Percentiles rank a stretch among this genome's conserved stretches.
These are phyloP conservation scores for Aureobasidium melanogenum DNA, from an alignment of 2,329 filamentous ascomycete species.

Conservation along the genomic window DNA sequence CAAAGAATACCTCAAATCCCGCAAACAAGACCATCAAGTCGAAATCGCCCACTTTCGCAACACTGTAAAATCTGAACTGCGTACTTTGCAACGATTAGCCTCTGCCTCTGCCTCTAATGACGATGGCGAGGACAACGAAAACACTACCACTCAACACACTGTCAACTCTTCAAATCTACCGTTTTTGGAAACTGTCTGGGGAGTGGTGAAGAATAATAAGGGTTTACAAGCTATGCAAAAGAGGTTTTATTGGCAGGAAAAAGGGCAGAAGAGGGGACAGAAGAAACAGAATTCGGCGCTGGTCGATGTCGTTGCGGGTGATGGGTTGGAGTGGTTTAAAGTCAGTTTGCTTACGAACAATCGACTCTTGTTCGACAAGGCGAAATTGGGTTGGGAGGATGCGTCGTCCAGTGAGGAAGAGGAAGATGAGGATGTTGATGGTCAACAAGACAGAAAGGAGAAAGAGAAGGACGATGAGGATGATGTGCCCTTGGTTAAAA, in stretches of 20 bases:
- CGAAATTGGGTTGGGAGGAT: slow-evolving; percentile 56
- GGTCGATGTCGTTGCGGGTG: slow-evolving; percentile 56
- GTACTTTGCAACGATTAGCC: slow-evolving; percentile 24
- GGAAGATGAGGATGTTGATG: slow-evolving; percentile 32
- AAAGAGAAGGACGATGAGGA: slow-evolving; percentile 42
- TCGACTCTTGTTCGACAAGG: slow-evolving; percentile 57
- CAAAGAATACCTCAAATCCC: slow-evolving; percentile 24
- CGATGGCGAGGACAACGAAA: neutral
- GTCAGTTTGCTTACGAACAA: slow-evolving; percentile 57
- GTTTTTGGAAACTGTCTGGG: slow-evolving; percentile 57
- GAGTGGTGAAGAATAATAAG: slow-evolving; percentile 47
- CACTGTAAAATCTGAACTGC: slow-evolving; percentile 27
- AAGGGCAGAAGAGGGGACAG: slow-evolving; percentile 16
- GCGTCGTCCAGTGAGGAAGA: slow-evolving; percentile 40
- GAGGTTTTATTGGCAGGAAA: slow-evolving; percentile 40
- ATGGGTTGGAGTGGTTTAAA: slow-evolving; percentile 59
- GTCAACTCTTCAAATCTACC: slow-evolving; percentile 57
- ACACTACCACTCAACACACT: slow-evolving; percentile 36
- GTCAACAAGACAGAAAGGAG: slow-evolving; percentile 21
- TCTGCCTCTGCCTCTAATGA: neutral
- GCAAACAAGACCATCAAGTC: slow-evolving; percentile 28
- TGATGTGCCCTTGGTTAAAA: slow-evolving; percentile 50
- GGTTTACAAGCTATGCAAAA: slow-evolving; percentile 51
- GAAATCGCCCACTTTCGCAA: slow-evolving; percentile 26
- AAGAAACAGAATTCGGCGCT: slow-evolving; percentile 42